A percentile compares a stretch with the other conserved stretches of the same genome.
These are phyloP conservation scores for Cryptococcus floricola DNA, from an alignment of 1,284 basidiomycete species.

Conservation along the genomic window DNA sequence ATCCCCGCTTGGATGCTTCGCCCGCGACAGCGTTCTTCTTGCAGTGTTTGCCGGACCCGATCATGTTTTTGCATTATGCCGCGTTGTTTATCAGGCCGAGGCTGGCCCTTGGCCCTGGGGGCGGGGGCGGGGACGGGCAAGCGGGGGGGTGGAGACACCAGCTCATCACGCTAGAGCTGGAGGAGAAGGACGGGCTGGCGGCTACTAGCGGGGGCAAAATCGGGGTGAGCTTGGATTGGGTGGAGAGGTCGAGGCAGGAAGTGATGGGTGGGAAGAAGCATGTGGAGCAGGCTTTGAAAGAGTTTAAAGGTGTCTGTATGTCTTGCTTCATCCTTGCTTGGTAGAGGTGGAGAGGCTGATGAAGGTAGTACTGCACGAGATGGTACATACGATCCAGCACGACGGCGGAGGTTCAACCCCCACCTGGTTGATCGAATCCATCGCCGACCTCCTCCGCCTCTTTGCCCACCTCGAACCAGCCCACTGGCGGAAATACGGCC, in stretches of 20 bases:
- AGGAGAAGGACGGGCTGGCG: conserved; percentile 32
- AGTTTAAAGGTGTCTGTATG: conserved; percentile 43
- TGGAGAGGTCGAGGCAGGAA: conserved; percentile 17
- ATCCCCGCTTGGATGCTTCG: conserved; percentile 11
- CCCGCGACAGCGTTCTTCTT: conserved; percentile 29
- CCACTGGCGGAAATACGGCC: conserved; percentile 32
- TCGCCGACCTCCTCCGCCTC: conserved; percentile 32
- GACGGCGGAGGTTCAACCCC: conserved; percentile 26
- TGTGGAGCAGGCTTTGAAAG: conserved; percentile 25
- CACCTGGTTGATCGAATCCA: conserved; percentile 32
- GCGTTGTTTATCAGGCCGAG: conserved; percentile 16
- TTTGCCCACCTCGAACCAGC: conserved; percentile 25
- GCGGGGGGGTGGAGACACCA: conserved; percentile 25
- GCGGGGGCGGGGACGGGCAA: not conserved
- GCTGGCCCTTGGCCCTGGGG: not conserved
- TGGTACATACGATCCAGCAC: conserved; percentile 34
- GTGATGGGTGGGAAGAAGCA: conserved; percentile 17
- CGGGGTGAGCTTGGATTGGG: conserved; percentile 29
- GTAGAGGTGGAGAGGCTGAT: not conserved
- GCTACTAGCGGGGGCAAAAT: conserved; percentile 28
- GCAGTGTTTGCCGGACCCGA: conserved; percentile 30
- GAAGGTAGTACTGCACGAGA: conserved; percentile 29
- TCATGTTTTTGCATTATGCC: conserved; percentile 27
- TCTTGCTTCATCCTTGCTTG: not conserved
- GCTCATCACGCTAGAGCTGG: conserved; percentile 23